These are phyloP conservation scores for Isoetes taiwanensis DNA, from an alignment of 75 land plant genomes.

Conservation along the genomic window DNA sequence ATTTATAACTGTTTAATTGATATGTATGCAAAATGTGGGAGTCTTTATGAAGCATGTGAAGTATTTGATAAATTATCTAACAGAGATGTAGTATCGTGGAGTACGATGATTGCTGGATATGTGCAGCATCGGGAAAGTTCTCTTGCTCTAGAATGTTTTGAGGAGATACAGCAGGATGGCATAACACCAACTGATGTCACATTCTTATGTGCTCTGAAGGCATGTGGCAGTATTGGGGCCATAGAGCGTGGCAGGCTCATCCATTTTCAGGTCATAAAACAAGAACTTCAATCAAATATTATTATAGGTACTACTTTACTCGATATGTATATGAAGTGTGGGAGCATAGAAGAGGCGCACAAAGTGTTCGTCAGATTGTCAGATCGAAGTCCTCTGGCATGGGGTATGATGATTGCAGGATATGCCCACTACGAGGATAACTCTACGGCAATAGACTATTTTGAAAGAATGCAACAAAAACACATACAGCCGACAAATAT, in stretches of 20 bases:
- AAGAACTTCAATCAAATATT: conserved; percentile 18
- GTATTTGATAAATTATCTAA: neutral
- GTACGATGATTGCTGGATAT: conserved; percentile 32
- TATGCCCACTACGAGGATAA: conserved; percentile 9
- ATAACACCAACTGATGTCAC: conserved; percentile 16
- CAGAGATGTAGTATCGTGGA: conserved; percentile 21
- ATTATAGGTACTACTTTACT: conserved; percentile 24
- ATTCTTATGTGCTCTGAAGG: conserved; percentile 18
- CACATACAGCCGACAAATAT: conserved; percentile 12
- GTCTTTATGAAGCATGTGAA: neutral
- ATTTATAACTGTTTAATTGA: conserved; percentile 15
- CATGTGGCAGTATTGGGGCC: conserved; percentile 10
- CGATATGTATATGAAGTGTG: conserved; percentile 23
- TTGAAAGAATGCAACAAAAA: conserved; percentile 9
- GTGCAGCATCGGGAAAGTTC: conserved; percentile 6
- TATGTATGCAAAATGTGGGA: conserved; percentile 15
- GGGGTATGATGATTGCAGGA: conserved; percentile 24
- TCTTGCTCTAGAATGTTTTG: conserved; percentile 19
- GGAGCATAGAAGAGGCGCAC: conserved; percentile 8
- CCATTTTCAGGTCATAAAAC: conserved; percentile 9
- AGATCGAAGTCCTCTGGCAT: conserved; percentile 17
- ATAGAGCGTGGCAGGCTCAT: conserved; percentile 14
- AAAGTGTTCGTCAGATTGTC: conserved; percentile 22
- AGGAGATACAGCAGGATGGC: conserved; percentile 5
- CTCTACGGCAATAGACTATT: conserved; percentile 6